Percentiles rank a stretch among this genome's conserved stretches.
Evolutionary conservation across 768 basidiomycete species (phyloP).

Genomic region (Krasilnikovozyma curviuscula): DNA sequence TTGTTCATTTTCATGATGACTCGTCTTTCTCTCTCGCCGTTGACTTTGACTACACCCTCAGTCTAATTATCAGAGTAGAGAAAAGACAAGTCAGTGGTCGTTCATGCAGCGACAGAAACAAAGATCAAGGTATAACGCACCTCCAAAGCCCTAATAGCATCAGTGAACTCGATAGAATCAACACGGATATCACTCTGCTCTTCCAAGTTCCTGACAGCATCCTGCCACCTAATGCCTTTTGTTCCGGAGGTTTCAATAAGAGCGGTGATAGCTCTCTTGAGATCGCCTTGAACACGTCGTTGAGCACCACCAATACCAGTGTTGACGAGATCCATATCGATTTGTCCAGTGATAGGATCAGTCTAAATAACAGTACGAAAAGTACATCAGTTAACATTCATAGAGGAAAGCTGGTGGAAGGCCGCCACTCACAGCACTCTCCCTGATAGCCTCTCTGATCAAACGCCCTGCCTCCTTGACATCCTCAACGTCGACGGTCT

Average conservation of each 20-base stretch:
- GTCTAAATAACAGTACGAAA: conserved; percentile 29
- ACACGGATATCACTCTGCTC: conserved; percentile 70
- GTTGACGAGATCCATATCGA: conserved; percentile 15
- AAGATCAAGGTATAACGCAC: neutral
- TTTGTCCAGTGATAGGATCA: conserved; percentile 84
- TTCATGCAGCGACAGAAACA: neutral
- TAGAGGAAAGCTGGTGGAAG: neutral
- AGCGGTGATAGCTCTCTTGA: conserved; percentile 57
- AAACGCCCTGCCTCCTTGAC: conserved; percentile 82
- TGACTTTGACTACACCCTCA: conserved; percentile 10
- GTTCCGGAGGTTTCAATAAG: conserved; percentile 39
- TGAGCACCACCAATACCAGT: conserved; percentile 80
- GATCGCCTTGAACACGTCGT: conserved; percentile 67
- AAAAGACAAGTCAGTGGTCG: neutral
- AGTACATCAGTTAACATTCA: neutral
- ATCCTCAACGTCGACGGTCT: conserved; percentile 66
- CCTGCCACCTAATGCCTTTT: conserved; percentile 58
- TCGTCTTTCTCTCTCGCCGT: conserved; percentile 9
- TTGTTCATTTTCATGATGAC: conserved; percentile 11
- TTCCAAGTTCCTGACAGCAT: conserved; percentile 56
- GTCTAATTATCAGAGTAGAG: neutral
- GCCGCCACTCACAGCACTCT: conserved; percentile 29
- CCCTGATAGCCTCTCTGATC: conserved; percentile 89
- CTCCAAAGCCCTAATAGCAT: conserved; percentile 24
- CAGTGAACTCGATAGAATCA: conserved; percentile 55